These are phyloP conservation scores for Linnemannia schmuckeri DNA, from an alignment of 192 early-diverging fungal species.

Conservation along the genomic window DNA sequence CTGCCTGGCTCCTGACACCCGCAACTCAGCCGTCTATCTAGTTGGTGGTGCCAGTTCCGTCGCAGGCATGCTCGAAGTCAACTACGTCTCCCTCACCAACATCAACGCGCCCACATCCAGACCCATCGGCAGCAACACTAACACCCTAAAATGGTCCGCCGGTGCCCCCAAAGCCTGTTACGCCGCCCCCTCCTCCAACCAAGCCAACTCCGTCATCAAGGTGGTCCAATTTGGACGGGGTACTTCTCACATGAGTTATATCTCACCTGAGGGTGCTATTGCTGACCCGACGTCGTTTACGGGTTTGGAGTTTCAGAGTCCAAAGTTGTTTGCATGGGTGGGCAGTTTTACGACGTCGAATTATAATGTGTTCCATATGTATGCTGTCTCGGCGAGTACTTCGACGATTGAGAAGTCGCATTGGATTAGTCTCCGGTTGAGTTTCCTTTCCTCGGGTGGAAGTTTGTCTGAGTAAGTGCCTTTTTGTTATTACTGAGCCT, in stretches of 20 bases:
- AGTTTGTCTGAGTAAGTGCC: background rate
- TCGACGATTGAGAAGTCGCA: background rate
- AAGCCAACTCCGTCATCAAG: background rate
- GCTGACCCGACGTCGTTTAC: conserved; percentile 5
- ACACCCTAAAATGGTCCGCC: background rate
- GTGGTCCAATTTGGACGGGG: background rate
- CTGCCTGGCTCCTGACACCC: conserved; percentile 25
- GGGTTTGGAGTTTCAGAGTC: background rate
- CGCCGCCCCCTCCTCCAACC: background rate
- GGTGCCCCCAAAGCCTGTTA: conserved; percentile 29
- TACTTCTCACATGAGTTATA: conserved; percentile 1
- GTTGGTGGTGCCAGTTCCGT: conserved; percentile 10
- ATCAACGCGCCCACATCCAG: conserved; percentile 38
- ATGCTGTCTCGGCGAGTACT: background rate
- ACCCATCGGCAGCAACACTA: conserved; percentile 13
- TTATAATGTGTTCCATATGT: background rate
- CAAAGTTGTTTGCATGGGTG: conserved; percentile 21
- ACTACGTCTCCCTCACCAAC: conserved; percentile 26
- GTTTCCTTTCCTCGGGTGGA: background rate
- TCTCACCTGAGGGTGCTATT: conserved; percentile 26
- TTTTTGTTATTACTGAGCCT: no score
- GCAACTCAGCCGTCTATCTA: conserved; percentile 22
- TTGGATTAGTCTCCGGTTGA: conserved; percentile 21
- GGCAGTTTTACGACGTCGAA: conserved; percentile 16
- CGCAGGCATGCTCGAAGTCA: conserved; percentile 25